phyloP scores from a whole-genome alignment of 352 stramenopile genomes.

The Globisporangium carolinianum region DNA sequence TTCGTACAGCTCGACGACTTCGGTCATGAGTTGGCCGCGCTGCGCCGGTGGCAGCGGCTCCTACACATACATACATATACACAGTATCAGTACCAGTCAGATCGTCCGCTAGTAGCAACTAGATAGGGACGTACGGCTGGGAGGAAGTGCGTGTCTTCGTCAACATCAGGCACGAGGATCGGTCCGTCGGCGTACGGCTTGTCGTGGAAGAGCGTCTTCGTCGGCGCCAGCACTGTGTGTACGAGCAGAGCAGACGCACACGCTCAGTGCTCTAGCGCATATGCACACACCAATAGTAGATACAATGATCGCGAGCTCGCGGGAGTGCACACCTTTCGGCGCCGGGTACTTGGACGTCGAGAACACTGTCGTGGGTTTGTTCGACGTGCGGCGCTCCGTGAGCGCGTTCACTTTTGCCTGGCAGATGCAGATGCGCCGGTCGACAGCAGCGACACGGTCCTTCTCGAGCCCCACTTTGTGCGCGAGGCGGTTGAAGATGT shows the following conservation, averaged over 20 bases:
- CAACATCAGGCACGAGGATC: conserved; percentile 53
- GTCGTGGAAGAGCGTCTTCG: conserved; percentile 79
- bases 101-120: too few relatives aligned
- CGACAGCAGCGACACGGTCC: conserved; percentile 64
- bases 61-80: conserved; percentile 8
- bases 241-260: not conserved
- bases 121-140: conserved; percentile 31
- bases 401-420: conserved; percentile 84
- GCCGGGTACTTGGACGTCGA: conserved; percentile 84
- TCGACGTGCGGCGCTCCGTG: conserved; percentile 68
- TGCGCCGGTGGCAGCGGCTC: conserved; percentile 65
- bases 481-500: conserved; percentile 77
- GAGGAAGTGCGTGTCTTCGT: conserved; percentile 80
- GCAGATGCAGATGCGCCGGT: conserved; percentile 66
- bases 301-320: not conserved
- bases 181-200: conserved; percentile 77
- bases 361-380: conserved; percentile 87
- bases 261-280: not conserved
- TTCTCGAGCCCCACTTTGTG: conserved; percentile 79
- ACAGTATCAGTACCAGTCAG: not conserved
- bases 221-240: conserved; percentile 31
- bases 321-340: conserved; percentile 29
- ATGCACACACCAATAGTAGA: not conserved
- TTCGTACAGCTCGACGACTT: conserved; percentile 80
- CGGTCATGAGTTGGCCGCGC: conserved; percentile 68